Conservation (phyloP, 78 protist species). For the Neovahlkampfia damariscottae region DNA sequence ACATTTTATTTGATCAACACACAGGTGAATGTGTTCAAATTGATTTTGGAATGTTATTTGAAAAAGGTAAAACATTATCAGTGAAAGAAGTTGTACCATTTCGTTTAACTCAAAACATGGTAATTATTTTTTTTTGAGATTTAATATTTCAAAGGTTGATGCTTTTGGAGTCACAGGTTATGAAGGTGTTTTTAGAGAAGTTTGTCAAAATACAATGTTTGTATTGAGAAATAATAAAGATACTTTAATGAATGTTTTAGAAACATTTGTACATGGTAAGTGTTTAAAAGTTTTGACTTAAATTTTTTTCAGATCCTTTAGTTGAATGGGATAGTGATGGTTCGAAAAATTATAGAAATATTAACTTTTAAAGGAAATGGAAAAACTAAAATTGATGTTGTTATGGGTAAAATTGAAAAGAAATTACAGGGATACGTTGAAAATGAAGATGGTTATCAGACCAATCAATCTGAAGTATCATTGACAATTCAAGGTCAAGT, state of each 20-base stretch:
- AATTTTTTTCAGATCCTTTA: too few species aligned
- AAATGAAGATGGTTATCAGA: background rate
- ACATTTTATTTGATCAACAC: slow-evolving; percentile 63
- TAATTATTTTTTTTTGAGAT: too few species aligned
- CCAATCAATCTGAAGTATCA: too few species aligned
- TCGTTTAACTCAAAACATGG: slow-evolving; percentile 84
- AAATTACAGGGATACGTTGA: background rate
- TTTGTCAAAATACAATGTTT: slow-evolving; percentile 58
- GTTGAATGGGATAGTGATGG: slow-evolving; percentile 39
- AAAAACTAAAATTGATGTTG: background rate
- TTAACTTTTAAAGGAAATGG: background rate
- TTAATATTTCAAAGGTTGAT: too few species aligned
- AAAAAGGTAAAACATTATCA: slow-evolving; percentile 59
- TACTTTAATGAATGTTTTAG: slow-evolving; percentile 70
- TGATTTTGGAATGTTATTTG: slow-evolving; percentile 83
- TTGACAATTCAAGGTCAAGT: slow-evolving; percentile 44
- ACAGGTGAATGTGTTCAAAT: slow-evolving; percentile 79
- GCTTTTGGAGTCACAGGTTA: slow-evolving; percentile 67
- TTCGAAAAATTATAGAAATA: background rate
- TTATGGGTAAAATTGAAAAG: background rate
- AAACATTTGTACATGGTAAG: slow-evolving; percentile 78
- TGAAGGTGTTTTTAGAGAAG: slow-evolving; percentile 55
- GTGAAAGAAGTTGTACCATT: slow-evolving; percentile 83
- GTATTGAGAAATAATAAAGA: slow-evolving; percentile 42
- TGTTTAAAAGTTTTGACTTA: too few species aligned